phyloP scores from a whole-genome alignment of 2,329 filamentous ascomycete genomes.

The Hypoxylon sp. region DNA sequence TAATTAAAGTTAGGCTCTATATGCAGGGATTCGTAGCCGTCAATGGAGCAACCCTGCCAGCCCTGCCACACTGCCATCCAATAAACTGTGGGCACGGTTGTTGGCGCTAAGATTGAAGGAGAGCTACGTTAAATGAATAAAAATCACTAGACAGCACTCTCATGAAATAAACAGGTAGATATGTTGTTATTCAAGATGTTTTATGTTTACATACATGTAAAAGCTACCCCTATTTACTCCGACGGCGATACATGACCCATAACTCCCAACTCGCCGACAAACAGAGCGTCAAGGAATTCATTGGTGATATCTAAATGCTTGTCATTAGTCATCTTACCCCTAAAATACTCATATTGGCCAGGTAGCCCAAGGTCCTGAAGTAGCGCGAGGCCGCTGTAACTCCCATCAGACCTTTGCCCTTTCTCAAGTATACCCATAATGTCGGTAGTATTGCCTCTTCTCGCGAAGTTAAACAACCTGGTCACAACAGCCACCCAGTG shows the following conservation, averaged over 20 bases:
- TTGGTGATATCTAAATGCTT: background rate
- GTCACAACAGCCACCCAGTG: slow-evolving; percentile 33
- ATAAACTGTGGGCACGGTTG: too few species aligned
- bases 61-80: background rate
- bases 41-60: too few species aligned
- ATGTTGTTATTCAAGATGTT: too few species aligned
- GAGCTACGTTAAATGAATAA: background rate
- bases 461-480: slow-evolving; percentile 24
- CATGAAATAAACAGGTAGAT: too few species aligned
- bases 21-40: slow-evolving; percentile 6
- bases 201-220: too few species aligned
- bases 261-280: background rate
- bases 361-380: slow-evolving; percentile 28
- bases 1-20: slow-evolving; percentile 22
- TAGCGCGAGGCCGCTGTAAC: slow-evolving; percentile 16
- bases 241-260: too few species aligned
- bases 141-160: too few species aligned
- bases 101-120: background rate
- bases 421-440: slow-evolving; percentile 24
- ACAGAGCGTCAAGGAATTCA: background rate
- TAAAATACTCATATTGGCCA: slow-evolving; percentile 20
- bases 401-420: background rate
- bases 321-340: background rate
- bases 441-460: slow-evolving; percentile 18
- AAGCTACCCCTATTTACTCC: too few species aligned